Conservation (phyloP, 441 rosid species). For the Erodium trifolium region DNA sequence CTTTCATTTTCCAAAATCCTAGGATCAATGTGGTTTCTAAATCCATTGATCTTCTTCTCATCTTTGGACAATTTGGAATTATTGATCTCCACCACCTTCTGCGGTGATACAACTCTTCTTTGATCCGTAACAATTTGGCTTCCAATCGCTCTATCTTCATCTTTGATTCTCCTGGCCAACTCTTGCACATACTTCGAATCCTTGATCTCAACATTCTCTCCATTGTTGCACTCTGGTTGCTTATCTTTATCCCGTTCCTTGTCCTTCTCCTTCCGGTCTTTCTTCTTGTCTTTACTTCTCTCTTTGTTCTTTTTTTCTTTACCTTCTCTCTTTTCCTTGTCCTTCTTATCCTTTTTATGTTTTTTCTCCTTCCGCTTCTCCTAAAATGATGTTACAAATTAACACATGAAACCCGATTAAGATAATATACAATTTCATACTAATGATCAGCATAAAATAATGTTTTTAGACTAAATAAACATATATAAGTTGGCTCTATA, state of each 20-base stretch:
- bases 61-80: constrained; percentile 20
- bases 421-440: neutral
- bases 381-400: constrained; percentile 20
- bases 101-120: constrained; percentile 22
- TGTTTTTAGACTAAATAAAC: neutral
- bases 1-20: constrained; percentile 26
- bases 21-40: constrained; percentile 22
- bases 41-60: constrained; percentile 30
- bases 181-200: constrained; percentile 41
- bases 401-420: neutral
- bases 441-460: neutral
- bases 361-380: constrained; percentile 56
- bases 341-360: constrained; percentile 47
- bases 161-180: constrained; percentile 44
- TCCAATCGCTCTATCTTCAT: constrained; percentile 45
- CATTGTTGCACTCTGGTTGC: constrained; percentile 24
- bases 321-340: constrained; percentile 42
- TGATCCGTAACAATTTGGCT: constrained; percentile 31
- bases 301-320: constrained; percentile 49
- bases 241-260: constrained; percentile 29
- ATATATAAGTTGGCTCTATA: neutral
- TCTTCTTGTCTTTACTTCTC: constrained; percentile 46
- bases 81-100: constrained; percentile 23
- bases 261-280: constrained; percentile 37
- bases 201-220: constrained; percentile 31